Percentiles rank a stretch among this genome's conserved stretches.
These are phyloP conservation scores for Ustilago sp. DNA, from an alignment of 1,284 basidiomycete species.

Conservation along the genomic window DNA sequence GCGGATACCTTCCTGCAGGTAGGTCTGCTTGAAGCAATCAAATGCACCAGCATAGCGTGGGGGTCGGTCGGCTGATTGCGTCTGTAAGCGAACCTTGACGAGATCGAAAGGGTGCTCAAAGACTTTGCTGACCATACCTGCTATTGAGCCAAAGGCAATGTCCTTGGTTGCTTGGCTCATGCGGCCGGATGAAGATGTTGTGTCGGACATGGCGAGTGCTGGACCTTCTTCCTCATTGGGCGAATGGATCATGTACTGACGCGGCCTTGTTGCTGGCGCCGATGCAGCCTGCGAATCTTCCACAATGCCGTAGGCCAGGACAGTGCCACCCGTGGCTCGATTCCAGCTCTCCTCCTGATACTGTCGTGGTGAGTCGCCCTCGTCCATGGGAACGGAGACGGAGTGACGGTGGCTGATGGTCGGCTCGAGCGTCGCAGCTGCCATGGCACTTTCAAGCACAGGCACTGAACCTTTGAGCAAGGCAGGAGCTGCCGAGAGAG, in stretches of 20 bases:
- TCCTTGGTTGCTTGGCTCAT: constrained; percentile 65
- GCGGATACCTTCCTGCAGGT: constrained; percentile 59
- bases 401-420: constrained; percentile 17
- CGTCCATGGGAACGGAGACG: constrained; percentile 43
- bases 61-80: constrained; percentile 56
- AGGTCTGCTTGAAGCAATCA: constrained; percentile 65
- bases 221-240: constrained; percentile 40
- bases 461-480: constrained; percentile 8
- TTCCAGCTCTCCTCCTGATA: constrained; percentile 40
- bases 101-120: constrained; percentile 69
- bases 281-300: not conserved
- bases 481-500: constrained; percentile 7
- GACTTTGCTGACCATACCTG: constrained; percentile 67
- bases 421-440: constrained; percentile 10
- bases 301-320: not conserved
- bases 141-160: constrained; percentile 65
- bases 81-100: constrained; percentile 68
- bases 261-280: not conserved
- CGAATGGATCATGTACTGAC: constrained; percentile 42
- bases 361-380: constrained; percentile 43
- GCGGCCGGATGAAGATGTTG: constrained; percentile 24
- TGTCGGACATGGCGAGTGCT: constrained; percentile 7
- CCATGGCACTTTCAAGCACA: constrained; percentile 25
- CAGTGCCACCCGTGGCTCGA: constrained; percentile 14
- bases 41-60: constrained; percentile 60